Evolutionary conservation across 2,329 filamentous ascomycete genomes (phyloP).

Genomic region (Westerdykella ornata): DNA sequence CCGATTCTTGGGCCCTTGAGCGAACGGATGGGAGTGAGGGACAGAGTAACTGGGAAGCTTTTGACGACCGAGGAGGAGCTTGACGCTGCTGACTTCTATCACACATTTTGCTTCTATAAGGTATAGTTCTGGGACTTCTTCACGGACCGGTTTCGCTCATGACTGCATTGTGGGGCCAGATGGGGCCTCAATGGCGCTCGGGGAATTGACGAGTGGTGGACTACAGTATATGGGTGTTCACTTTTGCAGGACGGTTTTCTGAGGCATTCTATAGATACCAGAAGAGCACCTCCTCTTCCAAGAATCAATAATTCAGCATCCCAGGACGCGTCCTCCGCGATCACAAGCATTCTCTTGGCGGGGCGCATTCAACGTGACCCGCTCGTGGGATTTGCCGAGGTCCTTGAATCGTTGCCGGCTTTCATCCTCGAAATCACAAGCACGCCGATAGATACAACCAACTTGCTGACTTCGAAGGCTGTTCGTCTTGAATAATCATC

Average conservation of each 20-base stretch:
- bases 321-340: neutral
- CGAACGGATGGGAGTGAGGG: constrained; percentile 91
- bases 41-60: constrained; percentile 58
- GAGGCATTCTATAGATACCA: too few relatives aligned
- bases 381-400: constrained; percentile 14
- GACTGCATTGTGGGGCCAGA: neutral
- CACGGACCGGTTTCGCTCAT: neutral
- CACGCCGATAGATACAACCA: constrained; percentile 4
- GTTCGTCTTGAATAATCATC: neutral
- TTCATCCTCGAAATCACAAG: constrained; percentile 13
- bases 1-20: constrained; percentile 72
- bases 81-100: constrained; percentile 78
- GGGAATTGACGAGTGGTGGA: too few relatives aligned
- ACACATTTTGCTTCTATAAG: constrained; percentile 96
- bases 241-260: too few relatives aligned
- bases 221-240: too few relatives aligned
- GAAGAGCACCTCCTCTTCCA: too few relatives aligned
- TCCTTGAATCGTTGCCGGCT: constrained; percentile 10
- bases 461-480: neutral
- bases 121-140: constrained; percentile 46
- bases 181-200: neutral
- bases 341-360: too few relatives aligned
- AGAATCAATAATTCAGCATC: neutral
- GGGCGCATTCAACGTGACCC: too few relatives aligned
- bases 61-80: constrained; percentile 78